These are phyloP conservation scores for Bipolaris victoriae DNA, from an alignment of 2,329 filamentous ascomycete species.

Conservation along the genomic window DNA sequence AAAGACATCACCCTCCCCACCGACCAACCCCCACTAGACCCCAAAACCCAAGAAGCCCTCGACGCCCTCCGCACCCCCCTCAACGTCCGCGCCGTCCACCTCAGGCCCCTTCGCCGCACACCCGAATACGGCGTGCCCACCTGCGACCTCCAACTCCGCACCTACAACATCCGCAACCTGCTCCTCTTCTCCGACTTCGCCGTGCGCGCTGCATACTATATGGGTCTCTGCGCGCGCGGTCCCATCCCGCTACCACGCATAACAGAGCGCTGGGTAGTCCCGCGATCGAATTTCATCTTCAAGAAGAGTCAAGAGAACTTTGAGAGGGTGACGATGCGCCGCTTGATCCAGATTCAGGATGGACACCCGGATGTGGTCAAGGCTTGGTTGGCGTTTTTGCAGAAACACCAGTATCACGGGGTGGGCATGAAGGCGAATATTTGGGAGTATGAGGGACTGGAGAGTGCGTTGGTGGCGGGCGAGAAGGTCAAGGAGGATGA, in stretches of 20 bases:
- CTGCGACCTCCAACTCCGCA: slow-evolving; percentile 91
- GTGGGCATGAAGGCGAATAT: slow-evolving; percentile 99
- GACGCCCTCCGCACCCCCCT: slow-evolving; percentile 61
- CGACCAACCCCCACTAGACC: slow-evolving; percentile 38
- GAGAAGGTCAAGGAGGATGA: slow-evolving; percentile 36
- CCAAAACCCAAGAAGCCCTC: slow-evolving; percentile 39
- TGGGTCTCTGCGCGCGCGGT: slow-evolving; percentile 82
- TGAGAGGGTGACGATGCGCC: slow-evolving; percentile 83
- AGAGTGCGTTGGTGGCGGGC: slow-evolving; percentile 38
- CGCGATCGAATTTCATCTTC: slow-evolving; percentile 85
- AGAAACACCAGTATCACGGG: slow-evolving; percentile 93
- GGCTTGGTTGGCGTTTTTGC: slow-evolving; percentile 88
- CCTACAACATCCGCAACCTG: slow-evolving; percentile 86
- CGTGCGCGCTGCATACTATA: slow-evolving; percentile 90
- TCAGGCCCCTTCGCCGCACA: slow-evolving; percentile 79
- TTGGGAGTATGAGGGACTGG: slow-evolving; percentile 81
- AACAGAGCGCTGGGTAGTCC: slow-evolving; percentile 93
- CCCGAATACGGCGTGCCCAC: slow-evolving; percentile 78
- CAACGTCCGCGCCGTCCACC: slow-evolving; percentile 82
- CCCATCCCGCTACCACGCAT: slow-evolving; percentile 86
- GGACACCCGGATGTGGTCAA: slow-evolving; percentile 88
- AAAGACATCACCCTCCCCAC: slow-evolving; percentile 42
- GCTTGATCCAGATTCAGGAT: slow-evolving; percentile 91
- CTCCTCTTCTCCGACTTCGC: slow-evolving; percentile 96
- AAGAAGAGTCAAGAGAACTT: slow-evolving; percentile 99